phyloP scores from a whole-genome alignment of 1,284 basidiomycete species.

The Pascua sp. region DNA sequence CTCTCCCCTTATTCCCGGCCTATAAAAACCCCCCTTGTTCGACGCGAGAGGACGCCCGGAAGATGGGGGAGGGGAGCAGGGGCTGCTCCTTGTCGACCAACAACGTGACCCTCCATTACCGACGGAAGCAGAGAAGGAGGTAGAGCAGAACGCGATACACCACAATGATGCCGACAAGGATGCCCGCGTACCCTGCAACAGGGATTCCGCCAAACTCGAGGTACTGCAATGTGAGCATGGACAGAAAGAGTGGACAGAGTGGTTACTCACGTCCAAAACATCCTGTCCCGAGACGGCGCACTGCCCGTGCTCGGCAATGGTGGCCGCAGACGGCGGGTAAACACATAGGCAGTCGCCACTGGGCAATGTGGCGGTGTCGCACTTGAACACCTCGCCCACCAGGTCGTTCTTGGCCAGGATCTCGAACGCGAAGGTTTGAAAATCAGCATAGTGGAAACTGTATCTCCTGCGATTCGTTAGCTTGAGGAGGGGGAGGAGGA shows the following conservation, averaged over 20 bases:
- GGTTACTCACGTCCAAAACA: slow-evolving; percentile 20
- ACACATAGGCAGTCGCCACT: slow-evolving; percentile 11
- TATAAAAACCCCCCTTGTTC: no score
- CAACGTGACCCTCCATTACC: no score
- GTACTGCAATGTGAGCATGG: slow-evolving; percentile 7
- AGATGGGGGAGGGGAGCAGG: no score
- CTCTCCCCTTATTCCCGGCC: no score
- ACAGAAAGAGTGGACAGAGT: slow-evolving; percentile 6
- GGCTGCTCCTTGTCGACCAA: no score
- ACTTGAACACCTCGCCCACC: slow-evolving; percentile 54
- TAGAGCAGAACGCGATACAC: slow-evolving; percentile 42
- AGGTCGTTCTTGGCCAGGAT: slow-evolving; percentile 56
- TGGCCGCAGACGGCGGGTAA: slow-evolving; percentile 18
- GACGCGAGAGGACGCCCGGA: no score
- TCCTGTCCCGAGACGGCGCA: slow-evolving; percentile 35
- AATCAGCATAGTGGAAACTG: slow-evolving; percentile 39
- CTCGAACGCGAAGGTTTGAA: slow-evolving; percentile 52
- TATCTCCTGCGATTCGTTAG: not conserved
- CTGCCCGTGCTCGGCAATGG: slow-evolving; percentile 53
- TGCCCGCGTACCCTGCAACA: slow-evolving; percentile 34
- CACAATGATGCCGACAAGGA: slow-evolving; percentile 45
- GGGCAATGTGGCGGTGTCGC: slow-evolving; percentile 27
- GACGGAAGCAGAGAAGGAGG: slow-evolving; percentile 11
- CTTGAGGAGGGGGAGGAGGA: not conserved
- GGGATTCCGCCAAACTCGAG: slow-evolving; percentile 23